These are phyloP conservation scores for Sporothrix inflata DNA, from an alignment of 2,329 filamentous ascomycete species.

Conservation along the genomic window DNA sequence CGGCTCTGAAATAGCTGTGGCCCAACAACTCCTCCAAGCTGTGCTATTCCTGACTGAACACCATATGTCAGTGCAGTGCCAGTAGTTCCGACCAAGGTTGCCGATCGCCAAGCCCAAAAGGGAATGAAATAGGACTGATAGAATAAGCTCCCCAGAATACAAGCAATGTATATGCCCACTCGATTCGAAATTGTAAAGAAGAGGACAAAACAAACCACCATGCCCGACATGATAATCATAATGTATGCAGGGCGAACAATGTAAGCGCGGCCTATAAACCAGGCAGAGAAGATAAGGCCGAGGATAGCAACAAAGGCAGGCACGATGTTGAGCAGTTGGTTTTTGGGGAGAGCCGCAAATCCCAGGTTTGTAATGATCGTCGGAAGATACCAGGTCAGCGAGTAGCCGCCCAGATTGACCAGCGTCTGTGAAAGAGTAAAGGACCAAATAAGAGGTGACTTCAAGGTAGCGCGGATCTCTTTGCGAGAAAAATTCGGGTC, in stretches of 20 bases:
- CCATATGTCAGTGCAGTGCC: constrained; percentile 51
- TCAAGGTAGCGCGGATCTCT: constrained; percentile 44
- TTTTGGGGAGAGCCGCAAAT: constrained; percentile 47
- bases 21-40: constrained; percentile 50
- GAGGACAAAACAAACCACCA: constrained; percentile 50
- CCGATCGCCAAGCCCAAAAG: constrained; percentile 49
- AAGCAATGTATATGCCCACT: constrained; percentile 49
- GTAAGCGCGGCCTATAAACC: constrained; percentile 44
- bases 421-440: constrained; percentile 39
- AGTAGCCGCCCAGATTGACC: constrained; percentile 46
- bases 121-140: constrained; percentile 50
- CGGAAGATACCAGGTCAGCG: constrained; percentile 45
- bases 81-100: constrained; percentile 40
- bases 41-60: constrained; percentile 48
- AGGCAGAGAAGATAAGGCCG: constrained; percentile 47
- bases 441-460: constrained; percentile 35
- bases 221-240: constrained; percentile 44
- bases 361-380: constrained; percentile 48
- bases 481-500: constrained; percentile 43
- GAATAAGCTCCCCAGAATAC: constrained; percentile 49
- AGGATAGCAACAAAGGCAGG: constrained; percentile 48
- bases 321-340: constrained; percentile 51
- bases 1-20: constrained; percentile 38
- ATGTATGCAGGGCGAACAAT: constrained; percentile 47
- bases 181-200: constrained; percentile 45